phyloP scores from a whole-genome alignment of 1,284 basidiomycete species.

The Tremellales sp. region DNA sequence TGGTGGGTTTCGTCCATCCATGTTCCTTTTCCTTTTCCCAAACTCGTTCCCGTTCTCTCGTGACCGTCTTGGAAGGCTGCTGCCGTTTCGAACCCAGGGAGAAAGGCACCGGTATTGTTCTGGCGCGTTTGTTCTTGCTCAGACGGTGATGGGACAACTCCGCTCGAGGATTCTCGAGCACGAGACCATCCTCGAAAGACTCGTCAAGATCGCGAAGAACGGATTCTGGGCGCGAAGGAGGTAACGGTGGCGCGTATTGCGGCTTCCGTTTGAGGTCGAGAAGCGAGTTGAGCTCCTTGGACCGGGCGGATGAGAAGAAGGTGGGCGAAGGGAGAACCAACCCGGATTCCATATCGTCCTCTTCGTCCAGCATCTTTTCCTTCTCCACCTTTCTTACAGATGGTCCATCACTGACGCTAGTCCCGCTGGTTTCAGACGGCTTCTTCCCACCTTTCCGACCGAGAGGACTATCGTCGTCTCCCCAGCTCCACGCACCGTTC shows the following conservation, averaged over 20 bases:
- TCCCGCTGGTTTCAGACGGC: conserved; percentile 35
- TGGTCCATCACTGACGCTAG: conserved; percentile 34
- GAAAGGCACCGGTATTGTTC: conserved; percentile 9
- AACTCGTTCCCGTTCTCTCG: conserved; percentile 14
- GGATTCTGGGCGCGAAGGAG: not conserved
- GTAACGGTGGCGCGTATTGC: conserved; percentile 20
- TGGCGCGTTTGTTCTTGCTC: conserved; percentile 19
- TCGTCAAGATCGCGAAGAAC: conserved; percentile 24
- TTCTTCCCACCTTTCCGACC: conserved; percentile 16
- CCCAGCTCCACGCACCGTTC: conserved; percentile 20
- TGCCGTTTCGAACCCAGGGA: not conserved
- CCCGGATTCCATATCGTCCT: conserved; percentile 41
- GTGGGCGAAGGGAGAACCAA: conserved; percentile 35
- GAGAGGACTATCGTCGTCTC: conserved; percentile 20
- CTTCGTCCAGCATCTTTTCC: conserved; percentile 22
- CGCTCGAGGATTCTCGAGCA: conserved; percentile 38
- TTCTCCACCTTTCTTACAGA: conserved; percentile 12
- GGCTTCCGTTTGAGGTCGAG: conserved; percentile 43
- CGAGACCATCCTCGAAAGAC: conserved; percentile 46
- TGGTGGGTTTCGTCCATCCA: conserved; percentile 16
- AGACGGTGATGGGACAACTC: conserved; percentile 39
- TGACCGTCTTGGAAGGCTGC: conserved; percentile 10
- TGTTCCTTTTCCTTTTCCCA: conserved; percentile 31
- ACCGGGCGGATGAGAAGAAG: conserved; percentile 34
- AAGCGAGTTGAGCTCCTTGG: conserved; percentile 39